Evolutionary conservation across 2,329 filamentous ascomycete species (phyloP), one percentile per base, ranked within the genome.

Genomic region (Fusarium sp.): DNA sequence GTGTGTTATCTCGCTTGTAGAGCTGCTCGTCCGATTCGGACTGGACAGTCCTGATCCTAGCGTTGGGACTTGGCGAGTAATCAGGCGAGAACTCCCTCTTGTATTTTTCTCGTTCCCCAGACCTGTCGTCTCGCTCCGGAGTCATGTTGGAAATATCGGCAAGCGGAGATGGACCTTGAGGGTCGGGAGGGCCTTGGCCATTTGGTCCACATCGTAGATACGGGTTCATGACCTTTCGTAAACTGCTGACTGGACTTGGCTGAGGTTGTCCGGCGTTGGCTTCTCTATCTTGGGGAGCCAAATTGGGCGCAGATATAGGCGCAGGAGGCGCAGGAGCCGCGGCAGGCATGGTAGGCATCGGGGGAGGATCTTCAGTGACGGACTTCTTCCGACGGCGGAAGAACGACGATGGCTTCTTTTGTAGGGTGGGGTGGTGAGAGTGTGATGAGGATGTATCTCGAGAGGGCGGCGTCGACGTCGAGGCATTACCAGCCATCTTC

Each of bases 361-460:
- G 87, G 31, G 89, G 87, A 35, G 83, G 83, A 19, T 85, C 82
- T 61, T 96, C 93, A 13, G 87, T 85, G 31, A 92, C 77, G 6
- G 93, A 97, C 83, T 94, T 96, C 84, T 98, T 98, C 62, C 93
- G 86, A 57, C 95, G 85, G 61, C 95, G 86, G 78, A 98, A 98
- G 78, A 99, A 98, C 1, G 92, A 94, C 1, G 94, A 96, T 4
- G 92, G 86, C 75, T 97, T 97, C 80, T 97, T 97, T 69, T 91
- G 90, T 47, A 97, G 78, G 17, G 79, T 77, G 53, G 82, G 79
- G 14, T 80, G 79, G 45, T 81, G 78, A 31, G 82, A 81, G 49
- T 77, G 75, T 19, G 76, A 76, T 23, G 76, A 76, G 6, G 72
- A 71, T 1, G 72, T 68, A 62, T 86, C 82, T 54, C 83, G 76